Evolutionary conservation across 129 eudicot species (phyloP).

Genomic region (Oenanthe sinensis): DNA sequence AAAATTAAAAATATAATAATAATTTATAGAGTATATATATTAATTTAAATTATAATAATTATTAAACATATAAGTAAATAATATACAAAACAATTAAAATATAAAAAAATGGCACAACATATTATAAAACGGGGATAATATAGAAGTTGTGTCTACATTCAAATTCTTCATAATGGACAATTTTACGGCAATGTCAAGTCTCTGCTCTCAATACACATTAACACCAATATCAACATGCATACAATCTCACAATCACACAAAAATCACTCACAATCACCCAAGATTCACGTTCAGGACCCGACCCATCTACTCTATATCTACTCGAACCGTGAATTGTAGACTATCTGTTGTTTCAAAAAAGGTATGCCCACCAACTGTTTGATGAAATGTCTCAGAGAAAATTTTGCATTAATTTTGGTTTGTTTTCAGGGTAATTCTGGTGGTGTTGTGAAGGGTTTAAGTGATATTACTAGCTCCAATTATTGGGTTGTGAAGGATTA

Average conservation of each 20-base stretch:
- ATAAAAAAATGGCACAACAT: too few relatives aligned
- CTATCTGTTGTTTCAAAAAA: conserved; percentile 18
- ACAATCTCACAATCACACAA: neutral
- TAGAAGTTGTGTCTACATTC: neutral
- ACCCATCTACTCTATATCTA: conserved; percentile 20
- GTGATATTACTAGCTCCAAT: conserved; percentile 59
- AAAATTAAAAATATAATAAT: too few relatives aligned
- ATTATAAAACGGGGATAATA: too few relatives aligned
- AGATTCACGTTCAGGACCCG: conserved; percentile 10
- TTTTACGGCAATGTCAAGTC: conserved; percentile 4
- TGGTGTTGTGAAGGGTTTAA: conserved; percentile 44
- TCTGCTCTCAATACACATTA: neutral
- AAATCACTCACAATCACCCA: neutral
- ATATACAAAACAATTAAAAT: too few relatives aligned
- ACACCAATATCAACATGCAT: neutral
- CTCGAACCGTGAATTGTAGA: conserved; percentile 24
- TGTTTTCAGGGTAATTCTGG: conserved; percentile 49
- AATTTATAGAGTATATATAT: too few relatives aligned
- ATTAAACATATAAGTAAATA: too few relatives aligned
- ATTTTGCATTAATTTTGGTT: conserved; percentile 5
- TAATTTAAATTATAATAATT: too few relatives aligned
- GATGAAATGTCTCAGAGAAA: conserved; percentile 24
- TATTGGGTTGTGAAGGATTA: conserved; percentile 90
- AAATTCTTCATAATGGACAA: neutral
- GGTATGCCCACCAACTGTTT: conserved; percentile 33